Base-by-base conservation (phyloP, 2,329 filamentous ascomycete genomes). In the Trichoderma sp. region DNA sequence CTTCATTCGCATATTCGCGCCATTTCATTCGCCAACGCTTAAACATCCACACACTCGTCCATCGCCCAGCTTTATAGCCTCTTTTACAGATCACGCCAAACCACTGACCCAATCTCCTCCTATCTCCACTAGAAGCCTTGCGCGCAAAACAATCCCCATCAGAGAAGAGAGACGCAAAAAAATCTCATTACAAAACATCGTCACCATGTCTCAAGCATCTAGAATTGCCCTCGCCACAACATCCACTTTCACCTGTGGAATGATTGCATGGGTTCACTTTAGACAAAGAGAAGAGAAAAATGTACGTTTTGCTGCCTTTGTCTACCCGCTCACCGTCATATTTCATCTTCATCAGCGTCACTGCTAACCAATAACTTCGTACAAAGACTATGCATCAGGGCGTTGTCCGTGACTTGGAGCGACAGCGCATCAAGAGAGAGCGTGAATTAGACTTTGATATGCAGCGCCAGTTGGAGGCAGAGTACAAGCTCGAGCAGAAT, bases 371-470 rank as follows among this genome's bases (percentile, higher is more conserved):
- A n/a, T 5, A 21, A 10, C 39, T n/a, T 8, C 8, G 7, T 49
- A 30, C 30, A 56, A 66, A 96, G 92, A 34, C 93, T 68, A 99
- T 99, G 96, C 96, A 99, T 77, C 88, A 91, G 73, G 96, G 96
- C 55, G 96, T 99, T 52, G 84, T 98, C 72, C 92, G 95, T 72
- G 96, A 99, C 77, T 91, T 97, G 85, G 95, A 98, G 77, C 93
- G 96, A 77, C 94, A 97, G 78, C 89, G 92, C 56, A 79, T 97
- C 73, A 97, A 97, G 82, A 87, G 88, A 73, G 96, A 99, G 79
- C 90, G 96, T 69, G 92, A 96, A 79, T 88, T 94, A 63, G 96
- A 99, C 78, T 99, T 99, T 76, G 94, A 98, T 72, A 89, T 97
- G 87, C 96, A 99, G 78, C 87, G 86, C 71, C 87, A 86, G 7